A percentile compares a stretch with the other conserved stretches of the same genome.
Conservation (phyloP, 2,329 filamentous ascomycete genomes). For the Ceratocystis smalleyi region DNA sequence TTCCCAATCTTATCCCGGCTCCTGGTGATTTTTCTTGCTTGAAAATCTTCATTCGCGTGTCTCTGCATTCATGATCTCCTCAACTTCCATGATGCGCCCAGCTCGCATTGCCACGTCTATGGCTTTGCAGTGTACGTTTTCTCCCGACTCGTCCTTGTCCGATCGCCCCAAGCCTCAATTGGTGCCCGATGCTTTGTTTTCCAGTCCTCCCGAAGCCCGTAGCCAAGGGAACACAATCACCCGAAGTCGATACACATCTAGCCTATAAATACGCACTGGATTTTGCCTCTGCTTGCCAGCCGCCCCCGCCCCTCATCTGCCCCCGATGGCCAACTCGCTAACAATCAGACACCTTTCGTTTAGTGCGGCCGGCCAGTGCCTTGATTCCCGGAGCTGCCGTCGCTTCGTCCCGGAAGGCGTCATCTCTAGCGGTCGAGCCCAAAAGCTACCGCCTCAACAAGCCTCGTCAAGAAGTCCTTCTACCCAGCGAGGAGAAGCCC, state of each 20-base stretch:
- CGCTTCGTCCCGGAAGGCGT: conserved; percentile 48
- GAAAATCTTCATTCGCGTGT: background rate
- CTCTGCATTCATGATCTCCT: background rate
- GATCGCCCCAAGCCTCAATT: conserved; percentile 5
- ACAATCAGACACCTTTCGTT: conserved; percentile 14
- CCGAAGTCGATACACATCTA: background rate
- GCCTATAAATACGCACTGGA: background rate
- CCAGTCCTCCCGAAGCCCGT: background rate
- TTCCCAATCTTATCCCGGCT: background rate
- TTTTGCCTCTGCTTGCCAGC: background rate
- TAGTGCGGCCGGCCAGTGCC: conserved; percentile 51
- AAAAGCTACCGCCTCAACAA: conserved; percentile 26
- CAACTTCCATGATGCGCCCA: conserved; percentile 31
- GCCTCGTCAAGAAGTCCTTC: conserved; percentile 52
- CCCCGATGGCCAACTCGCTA: background rate
- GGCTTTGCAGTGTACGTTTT: conserved; percentile 35
- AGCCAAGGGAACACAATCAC: background rate
- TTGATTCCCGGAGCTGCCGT: conserved; percentile 51
- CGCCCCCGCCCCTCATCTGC: background rate
- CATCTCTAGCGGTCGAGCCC: conserved; percentile 37
- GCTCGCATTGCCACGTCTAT: conserved; percentile 37
- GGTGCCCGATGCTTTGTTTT: background rate
- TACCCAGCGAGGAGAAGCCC: conserved; percentile 63
- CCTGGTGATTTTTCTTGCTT: conserved; percentile 1
- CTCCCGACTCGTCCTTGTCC: conserved; percentile 8